phyloP scores from a whole-genome alignment of 192 early-diverging fungal genomes.

The Chytriomyces hyalinus region DNA sequence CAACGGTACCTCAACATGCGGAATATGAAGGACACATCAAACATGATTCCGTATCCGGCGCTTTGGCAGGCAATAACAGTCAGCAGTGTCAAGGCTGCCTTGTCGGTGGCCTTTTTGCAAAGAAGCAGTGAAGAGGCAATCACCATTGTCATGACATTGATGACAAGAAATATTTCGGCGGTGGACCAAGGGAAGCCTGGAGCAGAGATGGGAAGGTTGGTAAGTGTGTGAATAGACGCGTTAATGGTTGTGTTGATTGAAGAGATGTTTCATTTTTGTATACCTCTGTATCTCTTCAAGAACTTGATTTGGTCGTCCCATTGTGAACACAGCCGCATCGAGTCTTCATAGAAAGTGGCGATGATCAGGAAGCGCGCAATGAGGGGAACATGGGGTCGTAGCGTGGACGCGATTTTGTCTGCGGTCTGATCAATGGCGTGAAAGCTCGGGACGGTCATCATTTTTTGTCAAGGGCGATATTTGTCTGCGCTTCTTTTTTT shows the following conservation, averaged over 20 bases:
- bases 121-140: conserved; percentile 80
- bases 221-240: neutral
- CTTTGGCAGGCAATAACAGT: conserved; percentile 82
- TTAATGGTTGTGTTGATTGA: neutral
- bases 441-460: too few species aligned
- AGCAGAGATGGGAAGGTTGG: neutral
- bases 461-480: neutral
- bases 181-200: conserved; percentile 75
- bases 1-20: conserved; percentile 58
- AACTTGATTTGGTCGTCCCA: conserved; percentile 89
- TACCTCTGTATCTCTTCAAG: conserved; percentile 74
- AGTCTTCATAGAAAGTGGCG: conserved; percentile 93
- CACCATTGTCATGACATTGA: conserved; percentile 84
- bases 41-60: conserved; percentile 90
- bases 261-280: neutral
- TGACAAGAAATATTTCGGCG: conserved; percentile 83
- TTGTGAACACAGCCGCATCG: conserved; percentile 80
- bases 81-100: conserved; percentile 81
- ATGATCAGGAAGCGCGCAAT: conserved; percentile 91
- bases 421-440: neutral
- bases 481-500: neutral
- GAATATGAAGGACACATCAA: conserved; percentile 86
- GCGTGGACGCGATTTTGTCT: neutral
- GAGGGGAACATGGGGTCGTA: neutral
- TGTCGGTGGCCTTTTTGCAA: conserved; percentile 76